These are phyloP conservation scores for Coniochaeta hoffmannii DNA, from an alignment of 2,329 filamentous ascomycete genomes.

Conservation along the genomic window DNA sequence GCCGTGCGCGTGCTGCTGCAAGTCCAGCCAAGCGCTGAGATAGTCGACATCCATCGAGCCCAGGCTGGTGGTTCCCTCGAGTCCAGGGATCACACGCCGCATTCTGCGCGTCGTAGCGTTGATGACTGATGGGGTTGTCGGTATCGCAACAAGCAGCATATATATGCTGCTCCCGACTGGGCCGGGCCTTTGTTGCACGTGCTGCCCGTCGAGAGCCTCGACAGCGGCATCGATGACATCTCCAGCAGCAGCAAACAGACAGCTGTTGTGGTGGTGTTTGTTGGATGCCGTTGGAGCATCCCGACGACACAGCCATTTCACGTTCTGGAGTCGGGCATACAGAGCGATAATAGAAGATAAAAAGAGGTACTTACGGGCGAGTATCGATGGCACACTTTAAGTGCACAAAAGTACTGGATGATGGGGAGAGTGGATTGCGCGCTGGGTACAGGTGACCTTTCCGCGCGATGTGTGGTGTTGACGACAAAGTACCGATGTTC, in stretches of 20 bases:
- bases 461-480: conserved; percentile 3
- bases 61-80: background rate
- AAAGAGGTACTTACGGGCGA: conserved; percentile 15
- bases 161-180: background rate
- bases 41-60: conserved; percentile 8
- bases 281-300: background rate
- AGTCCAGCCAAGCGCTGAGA: conserved; percentile 12
- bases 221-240: background rate
- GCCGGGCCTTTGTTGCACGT: background rate
- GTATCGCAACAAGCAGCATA: background rate
- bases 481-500: background rate
- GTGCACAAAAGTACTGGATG: conserved; percentile 12
- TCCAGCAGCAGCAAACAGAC: background rate
- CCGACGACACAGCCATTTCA: background rate
- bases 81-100: too few relatives aligned
- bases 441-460: conserved; percentile 18
- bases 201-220: background rate
- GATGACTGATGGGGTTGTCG: background rate
- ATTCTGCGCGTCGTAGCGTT: too few relatives aligned
- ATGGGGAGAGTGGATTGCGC: conserved; percentile 11
- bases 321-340: background rate
- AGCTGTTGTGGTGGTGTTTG: too few relatives aligned
- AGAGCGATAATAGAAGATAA: background rate
- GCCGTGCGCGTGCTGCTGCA: too few relatives aligned
- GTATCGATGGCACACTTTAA: conserved; percentile 5